Evolutionary conservation across 2,329 filamentous ascomycete species (phyloP), one percentile per base, ranked within the genome.

Genomic region (Teratosphaeriaceae sp.): DNA sequence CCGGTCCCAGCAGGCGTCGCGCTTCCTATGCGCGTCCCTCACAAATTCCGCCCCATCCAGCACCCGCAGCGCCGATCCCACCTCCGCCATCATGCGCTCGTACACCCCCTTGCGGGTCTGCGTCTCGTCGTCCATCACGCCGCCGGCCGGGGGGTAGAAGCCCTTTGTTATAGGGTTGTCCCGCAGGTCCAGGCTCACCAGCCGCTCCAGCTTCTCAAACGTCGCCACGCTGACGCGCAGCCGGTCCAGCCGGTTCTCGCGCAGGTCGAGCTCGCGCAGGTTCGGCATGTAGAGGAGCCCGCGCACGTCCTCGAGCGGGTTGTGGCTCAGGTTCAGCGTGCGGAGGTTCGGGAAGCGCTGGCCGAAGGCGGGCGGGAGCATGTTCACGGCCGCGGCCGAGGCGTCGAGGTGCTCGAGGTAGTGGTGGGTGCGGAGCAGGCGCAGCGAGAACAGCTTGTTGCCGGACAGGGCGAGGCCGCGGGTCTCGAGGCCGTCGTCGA

Each of bases 331-430:
- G 62, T 97, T 98, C 46, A 97, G 66, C 6, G 82, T 80, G 30
- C 88, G 79, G 34, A 95, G 69, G 53, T 97, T 97, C 2, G 88
- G 85, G 63, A 94, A 82, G 51, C 80, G 71, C 38, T 82, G 73
- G 1, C 89, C 88, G 52, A 97, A 80, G 26, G 84, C 74, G 2
- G 69, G 64, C 0, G 88, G 85, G 23, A 98, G 71, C 1, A 65
- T 63, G 48, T 81, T 74, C 31, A 98, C 68, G 1, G 88, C 88
- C 61, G 87, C 94, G 46, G 88, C 90, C 38, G 90, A 86, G 30
- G 97, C 69, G 59, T 97, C 90, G 6, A 98, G 75, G 29, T 90
- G 79, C 57, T 95, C 89, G 9, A 97, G 70, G 55, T 92, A 94
- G 45, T 94, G 74, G 44, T 94, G 82, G 49, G 88, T 82, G 5